Base-by-base conservation (phyloP, 2,329 filamentous ascomycete species). In the Gnomoniopsis smithogilvyi region DNA sequence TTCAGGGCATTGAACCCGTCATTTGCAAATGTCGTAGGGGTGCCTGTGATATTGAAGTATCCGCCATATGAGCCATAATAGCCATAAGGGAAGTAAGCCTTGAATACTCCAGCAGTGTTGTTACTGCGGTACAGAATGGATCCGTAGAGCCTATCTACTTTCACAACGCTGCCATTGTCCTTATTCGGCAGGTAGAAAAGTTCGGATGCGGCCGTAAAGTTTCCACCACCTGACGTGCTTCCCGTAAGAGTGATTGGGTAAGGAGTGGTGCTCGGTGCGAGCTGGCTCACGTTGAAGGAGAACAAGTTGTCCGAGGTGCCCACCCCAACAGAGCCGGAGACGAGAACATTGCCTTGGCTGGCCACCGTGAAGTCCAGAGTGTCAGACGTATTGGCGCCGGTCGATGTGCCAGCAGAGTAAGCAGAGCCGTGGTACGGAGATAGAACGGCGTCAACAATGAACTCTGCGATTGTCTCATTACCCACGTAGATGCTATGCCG, bases 401-500 rank as follows among this genome's bases (percentile, higher is more conserved):
- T 45, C 2, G 41, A 63, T 17, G 67, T 65, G 3, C 68, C 62
- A 8, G 19, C 68, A 0, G 70, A 68, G 65, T 76, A 78, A 1
- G 70, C 65, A 3, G 64, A 65, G 3, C 78, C 78, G 51, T 71
- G 69, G 67, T 72, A 78, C 3, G 68, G 68, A 6, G 78, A 80
- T 6, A 78, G 62, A 8, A 65, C 69, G 1, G 78, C 76, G 22
- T 76, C 72, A 48, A 81, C 72, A 6, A 80, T 68, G 55, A 80
- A 76, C 19, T 77, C 73, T 2, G 71, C 78, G 3, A 65, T 61
- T 3, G 62, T 54, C 58, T 80, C 78, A 48, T 68, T 72, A 17
- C 72, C 72, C 2, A 81, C 68, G 54, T 80, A 81, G 48, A 81
- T 69, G 65, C 72, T 80, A 65, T 79, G 75, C 1, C 78, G 74